Base-by-base conservation (phyloP, 441 rosid species). In the Croton setiger region DNA sequence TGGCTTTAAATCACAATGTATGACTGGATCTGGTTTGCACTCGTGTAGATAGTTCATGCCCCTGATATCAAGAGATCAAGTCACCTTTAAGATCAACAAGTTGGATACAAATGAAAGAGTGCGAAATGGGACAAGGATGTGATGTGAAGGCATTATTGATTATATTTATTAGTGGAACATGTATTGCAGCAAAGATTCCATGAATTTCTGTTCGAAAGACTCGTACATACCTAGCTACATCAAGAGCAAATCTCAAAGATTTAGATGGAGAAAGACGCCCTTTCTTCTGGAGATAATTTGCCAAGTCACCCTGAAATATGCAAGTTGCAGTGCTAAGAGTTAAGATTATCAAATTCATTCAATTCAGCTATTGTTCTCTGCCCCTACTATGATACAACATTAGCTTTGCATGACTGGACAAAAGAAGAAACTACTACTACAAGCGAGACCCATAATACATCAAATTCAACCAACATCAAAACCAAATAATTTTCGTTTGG, bases 11-110 rank as follows among this genome's bases (percentile, higher is more conserved):
- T 90, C 85, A 47, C 97, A 85, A 66, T 94, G 99, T 81, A 94
- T 86, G 72, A 94, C 80, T 64, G 99, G 97, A 72, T 92, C 93
- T 72, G 98, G 99, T 80, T 92, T 94, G 76, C 97, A 92, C 81
- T 88, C 98, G 52, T 94, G 99, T 69, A 94, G 97, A 78, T 90
- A 94, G 81, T 94, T 94, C 86, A 94, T 86, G 74, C 97, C 99
- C 93, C 99, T 94, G 93, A 73, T 48, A 77, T 55, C 20, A 72
- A 84, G 59, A 83, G 76, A 75, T 60, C 63, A 63, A 75, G 47
- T 37, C 63, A 58, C 55, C 72, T 68, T 57, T 66, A 70, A 70
- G 36, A 61, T 53, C 52, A 53, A 60, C 56, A 60, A 44, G 33
- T 60, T 59, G 60, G 52, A 74, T 23, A 27, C 15, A 51, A 31